These are phyloP conservation scores for Termitomyces sp. DNA, from an alignment of 768 basidiomycete species.

Conservation along the genomic window DNA sequence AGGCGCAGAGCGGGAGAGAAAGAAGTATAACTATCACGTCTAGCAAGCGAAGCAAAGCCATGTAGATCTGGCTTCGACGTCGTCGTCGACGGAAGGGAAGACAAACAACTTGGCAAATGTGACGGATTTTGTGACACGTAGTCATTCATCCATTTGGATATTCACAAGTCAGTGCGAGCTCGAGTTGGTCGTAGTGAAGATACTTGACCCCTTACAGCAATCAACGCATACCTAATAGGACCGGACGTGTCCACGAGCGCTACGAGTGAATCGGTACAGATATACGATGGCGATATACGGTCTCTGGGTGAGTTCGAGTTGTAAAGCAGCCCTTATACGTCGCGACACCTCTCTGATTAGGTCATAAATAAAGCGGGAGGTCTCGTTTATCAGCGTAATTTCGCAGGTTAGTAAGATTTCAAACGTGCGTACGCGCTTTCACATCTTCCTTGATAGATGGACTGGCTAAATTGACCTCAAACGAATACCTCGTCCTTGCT, in stretches of 20 bases:
- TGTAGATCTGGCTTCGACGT: neutral
- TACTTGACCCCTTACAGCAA: neutral
- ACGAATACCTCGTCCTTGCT: slow-evolving; percentile 93
- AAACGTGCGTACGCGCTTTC: neutral
- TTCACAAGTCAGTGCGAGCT: too few species aligned
- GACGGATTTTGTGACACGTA: neutral
- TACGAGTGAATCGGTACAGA: neutral
- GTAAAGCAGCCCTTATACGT: neutral
- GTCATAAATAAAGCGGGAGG: slow-evolving; percentile 99
- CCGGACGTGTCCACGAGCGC: neutral
- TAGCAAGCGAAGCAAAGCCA: slow-evolving; percentile 10
- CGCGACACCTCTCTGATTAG: slow-evolving; percentile 27
- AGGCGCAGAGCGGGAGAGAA: slow-evolving; percentile 22
- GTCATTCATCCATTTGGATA: too few species aligned
- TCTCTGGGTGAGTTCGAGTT: slow-evolving; percentile 60
- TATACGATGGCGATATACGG: slow-evolving; percentile 70
- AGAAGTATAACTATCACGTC: slow-evolving; percentile 23
- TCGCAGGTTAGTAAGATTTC: slow-evolving; percentile 59
- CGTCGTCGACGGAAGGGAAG: neutral
- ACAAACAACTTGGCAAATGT: neutral
- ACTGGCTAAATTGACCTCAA: slow-evolving; percentile 85
- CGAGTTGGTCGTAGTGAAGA: neutral
- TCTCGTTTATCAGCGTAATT: slow-evolving; percentile 88
- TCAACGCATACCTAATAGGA: neutral
- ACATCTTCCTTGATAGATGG: slow-evolving; percentile 53